Evolutionary conservation across 2,329 filamentous ascomycete species (phyloP), one percentile per base, ranked within the genome.

Genomic region (Monilinia laxa): DNA sequence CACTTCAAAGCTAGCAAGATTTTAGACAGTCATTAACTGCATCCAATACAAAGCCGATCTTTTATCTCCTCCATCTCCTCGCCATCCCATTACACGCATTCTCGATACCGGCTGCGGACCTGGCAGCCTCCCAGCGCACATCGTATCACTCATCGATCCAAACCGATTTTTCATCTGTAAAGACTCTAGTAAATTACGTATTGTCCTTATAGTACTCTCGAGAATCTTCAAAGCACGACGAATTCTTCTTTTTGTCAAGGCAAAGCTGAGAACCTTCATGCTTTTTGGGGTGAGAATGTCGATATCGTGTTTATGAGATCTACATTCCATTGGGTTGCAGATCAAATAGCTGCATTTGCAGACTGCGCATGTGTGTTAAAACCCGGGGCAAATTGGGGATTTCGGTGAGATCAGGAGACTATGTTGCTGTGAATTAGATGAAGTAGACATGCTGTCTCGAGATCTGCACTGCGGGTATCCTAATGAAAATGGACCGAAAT

Each of bases 61-160:
- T 14, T 14, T 65, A 65, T 58, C 64, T 69, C n/a, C 51, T 69
- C 45, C 25, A 62, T 28, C 52, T 28, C 38, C 64, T 69, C 3
- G 23, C 45, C 14, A 62, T 55, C 0, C 28, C 59, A 25, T 56
- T 25, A 60, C 40, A 3, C 57, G 23, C 23, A 71, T 78, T 47
- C 73, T 78, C 12, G 77, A 78, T 55, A 73, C 77, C 40, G 77
- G 77, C 23, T 78, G 76, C 68, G 77, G 77, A 14, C 75, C 77
- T 0, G 77, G 77, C 7, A 75, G 77, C 40, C 69, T 77, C 42
- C 76, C 75, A 6, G 31, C 71, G 6, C 45, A 68, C 28, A 55
- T 69, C 2, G 54, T 64, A 11, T 38, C 58, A 10, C 42, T 67
- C 1, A 38, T 68, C 20, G 53, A 62, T 10, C 31, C 63, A 4